phyloP scores from a whole-genome alignment of 768 basidiomycete species.

The Cantharellus cinnabarinus region DNA sequence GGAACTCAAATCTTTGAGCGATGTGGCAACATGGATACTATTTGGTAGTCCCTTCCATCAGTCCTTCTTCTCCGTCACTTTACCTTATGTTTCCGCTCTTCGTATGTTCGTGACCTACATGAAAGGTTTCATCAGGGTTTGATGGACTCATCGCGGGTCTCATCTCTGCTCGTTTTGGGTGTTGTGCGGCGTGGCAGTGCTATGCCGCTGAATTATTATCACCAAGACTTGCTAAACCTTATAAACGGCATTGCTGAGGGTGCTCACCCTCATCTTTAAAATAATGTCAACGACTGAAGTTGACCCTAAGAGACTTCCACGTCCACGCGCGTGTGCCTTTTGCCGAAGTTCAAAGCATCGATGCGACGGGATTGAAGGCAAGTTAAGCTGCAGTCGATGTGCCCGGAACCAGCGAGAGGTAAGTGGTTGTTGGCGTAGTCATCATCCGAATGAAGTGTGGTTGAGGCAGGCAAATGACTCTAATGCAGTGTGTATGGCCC shows the following conservation, averaged over 20 bases:
- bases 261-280: neutral
- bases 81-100: too few species aligned
- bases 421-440: neutral
- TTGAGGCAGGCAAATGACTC: neutral
- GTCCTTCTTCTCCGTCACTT: too few species aligned
- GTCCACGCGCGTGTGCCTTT: neutral
- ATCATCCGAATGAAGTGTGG: neutral
- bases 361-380: neutral
- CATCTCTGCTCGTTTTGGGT: too few species aligned
- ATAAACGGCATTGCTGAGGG: neutral
- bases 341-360: slow-evolving; percentile 1
- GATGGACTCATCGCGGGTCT: too few species aligned
- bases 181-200: too few species aligned
- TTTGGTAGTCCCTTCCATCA: too few species aligned
- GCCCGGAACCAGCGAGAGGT: neutral
- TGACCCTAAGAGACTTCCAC: neutral
- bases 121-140: too few species aligned
- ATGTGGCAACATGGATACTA: too few species aligned
- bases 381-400: neutral
- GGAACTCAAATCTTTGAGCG: too few species aligned
- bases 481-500: neutral
- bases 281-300: neutral
- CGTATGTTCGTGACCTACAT: too few species aligned
- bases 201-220: too few species aligned
- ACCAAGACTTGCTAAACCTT: too few species aligned